Evolutionary conservation across 179 eudicot species (phyloP), one percentile per base, ranked within the genome.

Genomic region (Spinacia oleracea): DNA sequence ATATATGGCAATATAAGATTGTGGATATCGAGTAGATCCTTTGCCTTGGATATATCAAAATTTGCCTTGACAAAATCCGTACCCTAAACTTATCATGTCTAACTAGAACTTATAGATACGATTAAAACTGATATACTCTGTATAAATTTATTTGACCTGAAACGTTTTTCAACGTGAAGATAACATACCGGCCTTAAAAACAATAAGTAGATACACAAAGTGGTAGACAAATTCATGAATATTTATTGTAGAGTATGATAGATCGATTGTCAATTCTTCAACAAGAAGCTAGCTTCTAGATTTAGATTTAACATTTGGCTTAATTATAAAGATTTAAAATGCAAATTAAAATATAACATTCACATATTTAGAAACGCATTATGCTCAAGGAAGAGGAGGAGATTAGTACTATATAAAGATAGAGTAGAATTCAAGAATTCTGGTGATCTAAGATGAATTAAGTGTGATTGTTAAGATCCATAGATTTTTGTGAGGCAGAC

Each of bases 401-500:
- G 35, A 50, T 53, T 12, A n/a, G 45, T 34, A 66, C 50, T 76
- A 64, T 64, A 21, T 45, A 8, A 9, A 27, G n/a, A n/a, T n/a
- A n/a, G 67, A 77, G 27, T 66, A 51, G 80, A 53, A 65, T 51
- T 9, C 5, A 55, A 70, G 75, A 77, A 77, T 55, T 43, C 34
- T 29, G 32, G 69, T 50, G n/a, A 64, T 46, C n/a, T n/a, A n/a
- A 42, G 32, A 77, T 68, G n/a, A 71, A 71, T 29, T 18, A 66
- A 77, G 67, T 38, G 82, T 79, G 67, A 65, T 79, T 69, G 32
- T 14, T 73, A 79, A 73, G 82, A 32, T 79, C 73, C 63, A 42
- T 79, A 46, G 64, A 72, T 48, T 38, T 23, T 9, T 70, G 32
- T 27, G 82, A 51, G 82, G 35, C 65, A 79, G 34, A 66, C 53